Percentiles rank a stretch among this genome's conserved stretches.
Evolutionary conservation across 495 filamentous ascomycete species (phyloP).

Genomic region (Podospora fimiseda): DNA sequence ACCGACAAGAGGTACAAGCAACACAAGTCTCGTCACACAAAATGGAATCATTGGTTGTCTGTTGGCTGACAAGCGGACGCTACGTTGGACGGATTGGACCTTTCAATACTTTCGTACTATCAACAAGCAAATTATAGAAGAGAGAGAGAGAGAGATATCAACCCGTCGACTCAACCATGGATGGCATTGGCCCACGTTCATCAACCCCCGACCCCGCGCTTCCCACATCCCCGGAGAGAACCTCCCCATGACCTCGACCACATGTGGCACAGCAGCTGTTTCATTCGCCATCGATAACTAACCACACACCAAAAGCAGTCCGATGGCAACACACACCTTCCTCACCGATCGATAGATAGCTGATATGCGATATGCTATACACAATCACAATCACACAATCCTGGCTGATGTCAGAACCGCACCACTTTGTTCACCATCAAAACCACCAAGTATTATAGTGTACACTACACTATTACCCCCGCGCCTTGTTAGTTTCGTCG

Average conservation of each 20-base stretch:
- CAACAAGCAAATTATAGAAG: no score
- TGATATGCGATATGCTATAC: no score
- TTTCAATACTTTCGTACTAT: neutral
- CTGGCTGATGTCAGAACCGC: no score
- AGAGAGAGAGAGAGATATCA: neutral
- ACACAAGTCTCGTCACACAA: neutral
- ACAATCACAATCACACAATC: no score
- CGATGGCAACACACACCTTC: neutral
- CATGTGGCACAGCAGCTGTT: neutral
- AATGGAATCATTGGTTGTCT: neutral
- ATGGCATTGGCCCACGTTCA: no score
- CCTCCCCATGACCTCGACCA: neutral
- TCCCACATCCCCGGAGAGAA: neutral
- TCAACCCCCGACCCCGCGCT: neutral
- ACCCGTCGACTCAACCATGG: no score
- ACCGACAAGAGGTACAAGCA: neutral
- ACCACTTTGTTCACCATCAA: no score
- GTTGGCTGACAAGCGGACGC: neutral
- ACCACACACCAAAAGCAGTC: neutral
- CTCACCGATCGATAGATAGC: no score
- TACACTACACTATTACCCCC: no score
- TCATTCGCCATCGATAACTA: neutral
- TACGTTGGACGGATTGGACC: neutral
- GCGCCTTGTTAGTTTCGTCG: no score
- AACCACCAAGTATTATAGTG: no score